A percentile compares a stretch with the other conserved stretches of the same genome.
Conservation (phyloP, 2,329 filamentous ascomycete species). For the Alternaria rosae region DNA sequence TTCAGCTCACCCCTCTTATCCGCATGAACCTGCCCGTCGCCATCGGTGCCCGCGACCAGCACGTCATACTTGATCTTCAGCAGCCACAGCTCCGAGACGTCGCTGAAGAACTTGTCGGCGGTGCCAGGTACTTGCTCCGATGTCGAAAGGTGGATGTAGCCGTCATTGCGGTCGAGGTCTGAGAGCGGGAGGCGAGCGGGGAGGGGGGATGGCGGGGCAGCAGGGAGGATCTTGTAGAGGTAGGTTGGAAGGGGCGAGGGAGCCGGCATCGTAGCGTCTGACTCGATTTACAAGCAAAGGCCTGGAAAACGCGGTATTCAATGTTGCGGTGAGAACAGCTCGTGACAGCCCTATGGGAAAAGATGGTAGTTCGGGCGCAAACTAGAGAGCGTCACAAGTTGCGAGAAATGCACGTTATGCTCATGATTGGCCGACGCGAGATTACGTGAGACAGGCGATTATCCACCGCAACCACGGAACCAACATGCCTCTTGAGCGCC, state of each 20-base stretch:
- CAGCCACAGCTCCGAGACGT: slow-evolving; percentile 55
- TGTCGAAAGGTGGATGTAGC: slow-evolving; percentile 69
- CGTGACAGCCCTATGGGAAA: not conserved
- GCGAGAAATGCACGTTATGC: slow-evolving; percentile 3
- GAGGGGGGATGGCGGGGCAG: slow-evolving; percentile 61
- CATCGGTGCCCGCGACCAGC: slow-evolving; percentile 43
- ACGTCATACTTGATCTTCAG: slow-evolving; percentile 62
- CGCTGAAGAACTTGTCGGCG: slow-evolving; percentile 45
- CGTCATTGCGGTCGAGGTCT: slow-evolving; percentile 66
- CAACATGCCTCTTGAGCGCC: slow-evolving; percentile 10
- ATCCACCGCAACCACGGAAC: slow-evolving; percentile 10
- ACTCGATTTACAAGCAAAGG: too few species aligned
- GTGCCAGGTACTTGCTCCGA: slow-evolving; percentile 56
- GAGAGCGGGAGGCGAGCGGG: slow-evolving; percentile 65
- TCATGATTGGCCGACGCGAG: slow-evolving; percentile 14
- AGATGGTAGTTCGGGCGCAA: not conserved
- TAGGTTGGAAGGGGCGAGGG: slow-evolving; percentile 44
- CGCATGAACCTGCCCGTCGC: slow-evolving; percentile 31
- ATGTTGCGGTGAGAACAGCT: not conserved
- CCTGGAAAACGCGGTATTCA: not conserved
- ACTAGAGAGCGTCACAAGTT: slow-evolving; percentile 2
- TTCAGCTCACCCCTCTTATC: slow-evolving; percentile 50
- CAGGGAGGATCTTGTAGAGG: slow-evolving; percentile 68
- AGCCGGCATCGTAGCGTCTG: slow-evolving; percentile 34
- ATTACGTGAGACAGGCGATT: slow-evolving; percentile 23